These are phyloP conservation scores for Brassica juncea DNA, from an alignment of 345 rosid species.

Conservation along the genomic window DNA sequence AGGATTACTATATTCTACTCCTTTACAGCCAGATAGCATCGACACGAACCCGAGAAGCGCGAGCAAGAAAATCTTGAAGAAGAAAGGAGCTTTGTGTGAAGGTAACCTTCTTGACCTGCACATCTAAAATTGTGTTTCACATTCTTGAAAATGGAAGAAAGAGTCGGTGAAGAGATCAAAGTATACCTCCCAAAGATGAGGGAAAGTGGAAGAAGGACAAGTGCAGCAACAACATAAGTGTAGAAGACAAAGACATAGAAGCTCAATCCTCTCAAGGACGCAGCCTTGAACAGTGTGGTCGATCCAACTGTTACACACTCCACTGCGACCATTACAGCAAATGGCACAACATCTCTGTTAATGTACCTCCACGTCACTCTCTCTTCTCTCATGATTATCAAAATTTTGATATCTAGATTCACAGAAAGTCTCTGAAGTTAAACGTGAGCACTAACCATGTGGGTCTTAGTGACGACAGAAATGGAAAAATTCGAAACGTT, in stretches of 20 bases:
- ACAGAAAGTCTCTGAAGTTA: neutral
- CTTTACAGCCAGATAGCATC: conserved; percentile 22
- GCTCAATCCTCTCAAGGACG: conserved; percentile 54
- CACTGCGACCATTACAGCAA: conserved; percentile 48
- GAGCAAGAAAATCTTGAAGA: conserved; percentile 33
- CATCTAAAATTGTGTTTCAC: neutral
- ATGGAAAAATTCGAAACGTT: neutral
- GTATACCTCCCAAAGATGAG: conserved; percentile 32
- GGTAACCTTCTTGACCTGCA: conserved; percentile 35
- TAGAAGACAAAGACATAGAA: conserved; percentile 52
- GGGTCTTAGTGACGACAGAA: neutral
- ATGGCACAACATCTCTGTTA: conserved; percentile 34
- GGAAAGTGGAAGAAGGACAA: conserved; percentile 46
- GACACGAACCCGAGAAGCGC: conserved; percentile 32
- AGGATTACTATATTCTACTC: conserved; percentile 36
- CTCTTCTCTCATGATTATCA: conserved; percentile 7
- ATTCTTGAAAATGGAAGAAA: neutral
- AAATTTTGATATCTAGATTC: neutral
- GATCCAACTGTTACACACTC: conserved; percentile 38
- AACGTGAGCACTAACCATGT: neutral
- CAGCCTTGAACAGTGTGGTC: conserved; percentile 48
- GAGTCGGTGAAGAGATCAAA: conserved; percentile 20
- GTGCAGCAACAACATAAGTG: conserved; percentile 48
- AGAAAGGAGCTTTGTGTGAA: conserved; percentile 24
- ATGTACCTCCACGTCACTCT: conserved; percentile 21